Conservation (phyloP, 805 yeast genomes). For the Pichia membranifaciens region DNA sequence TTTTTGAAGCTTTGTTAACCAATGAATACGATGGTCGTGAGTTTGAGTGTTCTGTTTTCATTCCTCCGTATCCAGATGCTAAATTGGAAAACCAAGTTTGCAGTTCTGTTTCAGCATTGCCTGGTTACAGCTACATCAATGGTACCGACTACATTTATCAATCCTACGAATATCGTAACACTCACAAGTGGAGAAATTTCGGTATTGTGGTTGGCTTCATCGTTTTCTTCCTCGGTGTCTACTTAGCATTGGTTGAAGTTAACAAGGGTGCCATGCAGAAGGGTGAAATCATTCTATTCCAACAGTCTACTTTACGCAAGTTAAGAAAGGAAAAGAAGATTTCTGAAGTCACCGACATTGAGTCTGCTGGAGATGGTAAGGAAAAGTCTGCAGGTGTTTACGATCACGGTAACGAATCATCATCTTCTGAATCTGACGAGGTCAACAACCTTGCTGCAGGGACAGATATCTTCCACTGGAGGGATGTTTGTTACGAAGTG, state of each 20-base stretch:
- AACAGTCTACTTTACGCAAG: conserved; percentile 41
- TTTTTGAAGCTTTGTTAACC: conserved; percentile 52
- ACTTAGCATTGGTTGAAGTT: conserved; percentile 49
- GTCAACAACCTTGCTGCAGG: conserved; percentile 29
- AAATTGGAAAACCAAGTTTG: conserved; percentile 24
- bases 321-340: conserved; percentile 36
- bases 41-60: conserved; percentile 40
- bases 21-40: conserved; percentile 48
- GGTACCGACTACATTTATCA: conserved; percentile 54
- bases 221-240: conserved; percentile 48
- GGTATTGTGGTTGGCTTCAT: conserved; percentile 59
- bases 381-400: conserved; percentile 25
- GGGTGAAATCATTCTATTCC: conserved; percentile 66
- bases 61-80: conserved; percentile 37
- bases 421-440: conserved; percentile 18
- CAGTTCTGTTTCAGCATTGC: conserved; percentile 47
- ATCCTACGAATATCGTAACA: conserved; percentile 45
- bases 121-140: conserved; percentile 46
- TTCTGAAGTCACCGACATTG: conserved; percentile 25
- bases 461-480: conserved; percentile 68
- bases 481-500: conserved; percentile 65
- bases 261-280: conserved; percentile 60
- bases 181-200: conserved; percentile 75
- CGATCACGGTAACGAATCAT: conserved; percentile 18
- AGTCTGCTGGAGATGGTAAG: conserved; percentile 18